Base-by-base conservation (phyloP, 2,329 filamentous ascomycete genomes). In the Ascocoryne sarcoides region DNA sequence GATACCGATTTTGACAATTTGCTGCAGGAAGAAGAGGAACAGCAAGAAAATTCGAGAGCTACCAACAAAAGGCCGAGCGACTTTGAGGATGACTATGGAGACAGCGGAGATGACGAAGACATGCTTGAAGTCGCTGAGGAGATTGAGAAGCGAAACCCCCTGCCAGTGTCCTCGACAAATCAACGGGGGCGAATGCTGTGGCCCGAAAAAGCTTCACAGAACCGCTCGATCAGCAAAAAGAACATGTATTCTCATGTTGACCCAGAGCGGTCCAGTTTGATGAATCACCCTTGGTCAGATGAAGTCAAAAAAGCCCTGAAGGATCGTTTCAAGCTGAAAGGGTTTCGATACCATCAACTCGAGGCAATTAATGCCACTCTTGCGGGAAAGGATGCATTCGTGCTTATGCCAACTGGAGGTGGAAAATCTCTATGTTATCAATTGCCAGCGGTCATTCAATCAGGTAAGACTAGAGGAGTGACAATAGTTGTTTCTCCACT, bases 351-450 rank as follows among this genome's bases (percentile, higher is more conserved):
- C 39, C 92, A 95, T 57, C 92, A 98, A 58, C 71, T 96, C 2
- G 86, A 96, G 62, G 89, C 92, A 10, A 95, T 98, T 61, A 96
- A 98, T 61, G 83, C 89, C 1, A 96, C 92, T 0, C 67, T 98
- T 33, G 71, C 68, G 20, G 92, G 90, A 3, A 80, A 90, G 48
- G 90, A 98, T 62, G 82, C 84, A 0, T 98, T 98, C 59, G 84
- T 98, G 12, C 69, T 98, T 29, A 98, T 98, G 92, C 92, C 93
- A 2, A 98, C 92, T 0, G 92, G 92, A 39, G 92, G 92, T 45
- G 92, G 92, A 31, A 98, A 98, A 60, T 96, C 90, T 1, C 70
- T 98, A 2, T 96, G 92, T 61, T 98, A 98, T 60, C 93, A 98
- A 60, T 67, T 98, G 10, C 93, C 92, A 10, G 86, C 92, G 2